Percentiles rank a stretch among this genome's conserved stretches.
These are phyloP conservation scores for Psidium guajava DNA, from an alignment of 345 rosid genomes.

Conservation along the genomic window DNA sequence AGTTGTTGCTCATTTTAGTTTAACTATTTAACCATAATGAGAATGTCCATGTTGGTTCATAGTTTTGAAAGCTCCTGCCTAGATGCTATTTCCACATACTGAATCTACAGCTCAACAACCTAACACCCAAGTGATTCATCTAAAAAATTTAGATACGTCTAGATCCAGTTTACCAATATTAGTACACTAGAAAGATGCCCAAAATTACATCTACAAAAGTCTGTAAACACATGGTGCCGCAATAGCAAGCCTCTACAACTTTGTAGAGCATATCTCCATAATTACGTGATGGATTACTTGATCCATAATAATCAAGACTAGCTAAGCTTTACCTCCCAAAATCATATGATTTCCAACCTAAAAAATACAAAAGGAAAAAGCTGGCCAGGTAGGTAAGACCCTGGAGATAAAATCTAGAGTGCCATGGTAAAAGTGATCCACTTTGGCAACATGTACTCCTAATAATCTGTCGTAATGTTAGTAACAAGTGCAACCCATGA, in stretches of 20 bases:
- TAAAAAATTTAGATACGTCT: neutral
- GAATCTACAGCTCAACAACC: neutral
- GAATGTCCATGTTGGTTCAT: neutral
- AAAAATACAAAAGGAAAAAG: neutral
- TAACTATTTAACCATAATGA: neutral
- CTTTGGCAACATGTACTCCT: neutral
- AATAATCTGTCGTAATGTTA: neutral
- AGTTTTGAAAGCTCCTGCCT: neutral
- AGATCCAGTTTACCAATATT: neutral
- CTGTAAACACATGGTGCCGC: neutral
- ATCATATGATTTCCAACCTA: neutral
- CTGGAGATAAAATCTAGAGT: neutral
- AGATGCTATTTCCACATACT: neutral
- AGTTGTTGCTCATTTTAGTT: neutral
- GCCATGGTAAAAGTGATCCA: neutral
- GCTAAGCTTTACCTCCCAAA: neutral
- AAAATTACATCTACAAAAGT: neutral
- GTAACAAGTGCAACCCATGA: neutral
- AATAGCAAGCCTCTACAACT: neutral
- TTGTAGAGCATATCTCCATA: neutral
- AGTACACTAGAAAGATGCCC: neutral
- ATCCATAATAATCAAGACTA: neutral
- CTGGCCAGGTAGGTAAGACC: neutral
- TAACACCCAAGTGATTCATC: neutral
- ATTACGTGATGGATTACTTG: neutral